Evolutionary conservation across 257 asterid species (phyloP).

Genomic region (Solanum rostratum): DNA sequence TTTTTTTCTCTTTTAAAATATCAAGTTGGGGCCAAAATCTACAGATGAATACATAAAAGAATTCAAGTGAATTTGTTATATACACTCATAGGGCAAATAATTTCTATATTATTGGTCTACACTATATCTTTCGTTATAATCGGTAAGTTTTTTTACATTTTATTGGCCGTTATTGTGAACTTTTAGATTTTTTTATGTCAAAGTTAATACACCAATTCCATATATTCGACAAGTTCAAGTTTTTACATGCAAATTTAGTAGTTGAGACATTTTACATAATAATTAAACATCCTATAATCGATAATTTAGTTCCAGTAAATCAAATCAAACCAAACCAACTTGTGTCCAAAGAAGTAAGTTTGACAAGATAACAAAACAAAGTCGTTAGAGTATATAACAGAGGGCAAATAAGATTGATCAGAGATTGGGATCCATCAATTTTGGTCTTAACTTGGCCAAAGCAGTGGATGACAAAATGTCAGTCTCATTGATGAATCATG

Average conservation of each 20-base stretch:
- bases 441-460: neutral
- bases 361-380: neutral
- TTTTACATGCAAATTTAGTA: neutral
- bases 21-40: too few relatives aligned
- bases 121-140: too few relatives aligned
- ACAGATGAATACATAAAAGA: too few relatives aligned
- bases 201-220: neutral
- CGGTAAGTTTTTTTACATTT: too few relatives aligned
- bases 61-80: too few relatives aligned
- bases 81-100: too few relatives aligned
- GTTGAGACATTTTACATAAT: neutral
- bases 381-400: neutral
- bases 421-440: slow-evolving; percentile 11
- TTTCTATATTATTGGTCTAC: too few relatives aligned
- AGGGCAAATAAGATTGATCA: slow-evolving; percentile 4
- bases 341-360: neutral
- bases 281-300: too few relatives aligned
- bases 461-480: slow-evolving; percentile 1
- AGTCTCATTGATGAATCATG: slow-evolving; percentile 9
- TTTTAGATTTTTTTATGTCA: too few relatives aligned
- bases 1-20: too few relatives aligned
- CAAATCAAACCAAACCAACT: neutral
- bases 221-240: neutral
- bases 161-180: too few relatives aligned
- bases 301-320: too few relatives aligned